Evolutionary conservation across 1,284 basidiomycete species (phyloP), one percentile per base, ranked within the genome.

Genomic region (Moesziomyces aphidis): DNA sequence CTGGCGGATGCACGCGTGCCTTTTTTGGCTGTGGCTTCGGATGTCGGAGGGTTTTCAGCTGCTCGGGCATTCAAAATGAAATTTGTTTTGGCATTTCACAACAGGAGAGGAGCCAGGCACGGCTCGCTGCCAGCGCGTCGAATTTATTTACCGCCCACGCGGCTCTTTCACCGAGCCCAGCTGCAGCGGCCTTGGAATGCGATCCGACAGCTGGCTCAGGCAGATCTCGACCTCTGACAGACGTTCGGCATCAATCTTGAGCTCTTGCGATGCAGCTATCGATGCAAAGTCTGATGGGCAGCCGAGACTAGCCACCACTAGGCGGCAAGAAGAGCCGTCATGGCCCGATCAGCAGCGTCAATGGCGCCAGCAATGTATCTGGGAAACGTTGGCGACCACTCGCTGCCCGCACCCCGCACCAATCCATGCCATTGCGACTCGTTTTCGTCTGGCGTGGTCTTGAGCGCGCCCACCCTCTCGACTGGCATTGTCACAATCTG

Each of bases 51-150:
- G 39, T 55, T 55, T 46, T 36, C 47, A 23, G 24, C 24, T 26
- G 24, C 22, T 46, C 17, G 23, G 10, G 9, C 46, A 22, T 28
- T 34, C 31, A 31, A 45, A 13, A 34, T 34, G 46, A 36, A 31
- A 48, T 56, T 42, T 56, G 10, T 42, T 49, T 56, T 56, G 11
- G n/a, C 11, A 1, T 31, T n/a, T 4, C 31, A 34, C 31, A 34
- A 34, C 31, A 34, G 3, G 1, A 11, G 3, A 34, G 31, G 2
- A 13, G 31, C 31, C 31, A 34, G 31, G 6, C 31, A 34, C 31
- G 4, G 31, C 31, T 34, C 31, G 15, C 31, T 57, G 56, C 56
- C 56, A 58, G 56, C 56, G 56, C 49, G 55, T 42, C 54, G 11
- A 7, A 28, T 28, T 6, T 26, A 26, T 28, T 2, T 23, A 23